Conservation (phyloP, 352 stramenopile species). For the Pythium inflatum region DNA sequence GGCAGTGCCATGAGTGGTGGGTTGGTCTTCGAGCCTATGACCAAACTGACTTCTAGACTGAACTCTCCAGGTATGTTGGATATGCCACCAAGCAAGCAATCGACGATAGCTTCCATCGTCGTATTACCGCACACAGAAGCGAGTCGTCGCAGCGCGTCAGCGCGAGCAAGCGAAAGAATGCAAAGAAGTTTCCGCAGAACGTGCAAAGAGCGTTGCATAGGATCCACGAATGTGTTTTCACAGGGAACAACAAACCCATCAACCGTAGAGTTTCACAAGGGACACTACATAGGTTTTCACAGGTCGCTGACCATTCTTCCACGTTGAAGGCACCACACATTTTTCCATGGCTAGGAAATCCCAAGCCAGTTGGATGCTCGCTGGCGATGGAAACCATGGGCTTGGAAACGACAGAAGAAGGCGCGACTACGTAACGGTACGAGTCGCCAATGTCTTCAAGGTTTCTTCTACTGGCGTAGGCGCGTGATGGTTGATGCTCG, state of each 20-base stretch:
- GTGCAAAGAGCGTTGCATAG: background rate
- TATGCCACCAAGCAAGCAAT: too few species aligned
- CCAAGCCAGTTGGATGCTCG: background rate
- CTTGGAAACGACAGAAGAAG: slow-evolving; percentile 16
- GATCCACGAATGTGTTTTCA: slow-evolving; percentile 4
- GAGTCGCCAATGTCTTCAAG: background rate
- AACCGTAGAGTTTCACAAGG: background rate
- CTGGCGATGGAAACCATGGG: too few species aligned
- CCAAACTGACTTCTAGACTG: too few species aligned
- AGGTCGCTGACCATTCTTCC: slow-evolving; percentile 13
- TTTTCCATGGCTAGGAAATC: background rate
- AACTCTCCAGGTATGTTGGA: too few species aligned
- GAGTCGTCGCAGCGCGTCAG: background rate
- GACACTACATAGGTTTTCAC: background rate
- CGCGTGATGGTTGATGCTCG: background rate
- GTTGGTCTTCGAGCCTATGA: too few species aligned
- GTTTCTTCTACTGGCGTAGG: background rate
- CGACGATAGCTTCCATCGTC: too few species aligned
- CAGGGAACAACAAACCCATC: slow-evolving; percentile 1
- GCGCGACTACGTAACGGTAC: too few species aligned
- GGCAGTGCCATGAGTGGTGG: too few species aligned
- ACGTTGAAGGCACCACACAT: slow-evolving; percentile 11
- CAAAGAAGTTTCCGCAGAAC: slow-evolving; percentile 21
- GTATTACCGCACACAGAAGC: background rate
- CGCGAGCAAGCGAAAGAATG: slow-evolving; percentile 1